Conservation (phyloP, 352 stramenopile species). For the Aphanomyces invadans region DNA sequence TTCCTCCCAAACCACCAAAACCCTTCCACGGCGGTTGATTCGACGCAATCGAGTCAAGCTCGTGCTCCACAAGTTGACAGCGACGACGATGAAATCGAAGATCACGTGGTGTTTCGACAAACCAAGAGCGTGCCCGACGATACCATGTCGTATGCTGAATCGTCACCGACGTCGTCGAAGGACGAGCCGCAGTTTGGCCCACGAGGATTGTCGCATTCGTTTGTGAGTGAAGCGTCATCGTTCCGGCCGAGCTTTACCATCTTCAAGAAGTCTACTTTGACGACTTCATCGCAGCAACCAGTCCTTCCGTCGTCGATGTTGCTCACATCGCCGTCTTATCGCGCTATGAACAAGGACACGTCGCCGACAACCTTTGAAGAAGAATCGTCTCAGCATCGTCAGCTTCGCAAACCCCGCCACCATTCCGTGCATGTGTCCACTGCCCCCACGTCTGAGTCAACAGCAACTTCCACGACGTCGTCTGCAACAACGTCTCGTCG, state of each 20-base stretch:
- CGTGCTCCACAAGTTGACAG: too few relatives aligned
- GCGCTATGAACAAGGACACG: too few relatives aligned
- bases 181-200: background rate
- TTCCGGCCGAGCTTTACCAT: background rate
- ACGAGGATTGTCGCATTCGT: background rate
- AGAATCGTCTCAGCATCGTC: background rate
- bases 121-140: background rate
- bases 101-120: background rate
- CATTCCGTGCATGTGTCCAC: background rate
- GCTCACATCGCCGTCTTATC: background rate
- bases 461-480: too few relatives aligned
- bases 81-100: background rate
- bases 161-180: background rate
- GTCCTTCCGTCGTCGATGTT: background rate
- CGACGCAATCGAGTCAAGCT: too few relatives aligned
- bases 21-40: too few relatives aligned
- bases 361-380: too few relatives aligned
- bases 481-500: background rate
- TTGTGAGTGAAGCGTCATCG: background rate
- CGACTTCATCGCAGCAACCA: background rate
- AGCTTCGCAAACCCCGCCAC: background rate
- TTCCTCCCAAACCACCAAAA: too few relatives aligned
- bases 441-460: too few relatives aligned
- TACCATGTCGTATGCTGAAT: background rate
- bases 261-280: slow-evolving; percentile 5